Base-by-base conservation (phyloP, 345 rosid species). In the Camelina hispida region DNA sequence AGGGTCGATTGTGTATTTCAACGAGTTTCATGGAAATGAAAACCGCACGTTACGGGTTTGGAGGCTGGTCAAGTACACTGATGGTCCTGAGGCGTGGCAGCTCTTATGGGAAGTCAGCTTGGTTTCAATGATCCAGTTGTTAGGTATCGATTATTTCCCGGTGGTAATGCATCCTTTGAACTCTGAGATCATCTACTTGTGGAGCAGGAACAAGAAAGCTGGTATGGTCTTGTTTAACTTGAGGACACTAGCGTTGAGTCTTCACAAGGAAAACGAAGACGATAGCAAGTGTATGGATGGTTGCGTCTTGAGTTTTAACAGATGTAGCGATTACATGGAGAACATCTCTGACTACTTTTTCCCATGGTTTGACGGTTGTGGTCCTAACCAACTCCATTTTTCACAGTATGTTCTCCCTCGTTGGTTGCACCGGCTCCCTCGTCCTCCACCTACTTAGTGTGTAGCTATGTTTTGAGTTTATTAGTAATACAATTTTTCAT, bases 361-460 rank as follows among this genome's bases (percentile, higher is more conserved):
- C 23, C 56, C 18, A n/a, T 32, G 9, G 35, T 7, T 1, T 32
- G 0, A 4, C 5, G 16, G 3, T 4, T 4, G 2, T 14, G 6
- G 9, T 62, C 35, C 32, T 62, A 62, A 62, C 18, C 13, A 17
- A 16, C 62, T 72, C 53, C 13, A 38, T 34, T 72, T 72, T 42
- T 51, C 69, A 0, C 76, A 72, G 11, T 72, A 23, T 72, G 69
- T 62, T 72, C 69, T 62, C 54, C 76, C 69, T 23, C 69, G 76
- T 52, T 72, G 76, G 76, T 3, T 44, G 3, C 50, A 44, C 7
- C 50, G 50, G n/a, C 50, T 44, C 30, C 30, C 30, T 28, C 30
- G 30, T 28, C 30, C 30, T 28, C 30, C 30, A 28, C 30, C 30
- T 4, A 28, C 30, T 28, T 28, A 28, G 30, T 28, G 0, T 28